These are phyloP conservation scores for Fusarium drepaniforme DNA, from an alignment of 2,329 filamentous ascomycete species.

Conservation along the genomic window DNA sequence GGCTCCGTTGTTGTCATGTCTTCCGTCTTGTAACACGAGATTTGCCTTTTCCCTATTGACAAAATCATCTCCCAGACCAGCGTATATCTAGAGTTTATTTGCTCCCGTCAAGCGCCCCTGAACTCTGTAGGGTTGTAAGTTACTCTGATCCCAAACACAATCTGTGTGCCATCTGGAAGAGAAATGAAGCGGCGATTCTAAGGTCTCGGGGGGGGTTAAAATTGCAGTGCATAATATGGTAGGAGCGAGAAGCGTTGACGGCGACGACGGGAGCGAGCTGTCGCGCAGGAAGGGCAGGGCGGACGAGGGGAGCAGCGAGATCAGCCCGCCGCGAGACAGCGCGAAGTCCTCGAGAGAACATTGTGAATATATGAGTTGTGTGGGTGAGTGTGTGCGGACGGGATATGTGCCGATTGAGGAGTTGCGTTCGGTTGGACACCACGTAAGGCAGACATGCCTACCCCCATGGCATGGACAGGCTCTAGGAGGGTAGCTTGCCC, in stretches of 20 bases:
- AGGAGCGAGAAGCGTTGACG: conserved; percentile 58
- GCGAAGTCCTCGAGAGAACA: conserved; percentile 62
- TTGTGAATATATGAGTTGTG: conserved; percentile 45
- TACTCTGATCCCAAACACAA: neutral
- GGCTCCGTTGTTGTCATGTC: neutral
- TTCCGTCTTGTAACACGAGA: neutral
- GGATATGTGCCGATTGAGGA: conserved; percentile 10
- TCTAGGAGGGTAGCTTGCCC: too few species aligned
- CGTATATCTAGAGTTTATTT: neutral
- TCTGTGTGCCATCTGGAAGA: neutral
- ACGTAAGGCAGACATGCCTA: too few species aligned
- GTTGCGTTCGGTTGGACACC: too few species aligned
- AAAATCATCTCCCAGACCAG: neutral
- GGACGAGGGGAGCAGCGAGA: conserved; percentile 53
- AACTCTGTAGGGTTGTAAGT: neutral
- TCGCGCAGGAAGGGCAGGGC: conserved; percentile 54
- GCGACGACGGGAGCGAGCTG: conserved; percentile 56
- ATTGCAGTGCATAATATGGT: conserved; percentile 53
- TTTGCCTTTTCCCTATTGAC: neutral
- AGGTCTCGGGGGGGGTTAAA: neutral
- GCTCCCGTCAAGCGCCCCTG: neutral
- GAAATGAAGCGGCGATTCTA: neutral
- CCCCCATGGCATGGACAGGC: neutral
- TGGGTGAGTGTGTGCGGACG: neutral
- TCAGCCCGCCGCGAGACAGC: conserved; percentile 58